These are phyloP conservation scores for Pseudocercospora musae DNA, from an alignment of 2,329 filamentous ascomycete genomes.

Conservation along the genomic window DNA sequence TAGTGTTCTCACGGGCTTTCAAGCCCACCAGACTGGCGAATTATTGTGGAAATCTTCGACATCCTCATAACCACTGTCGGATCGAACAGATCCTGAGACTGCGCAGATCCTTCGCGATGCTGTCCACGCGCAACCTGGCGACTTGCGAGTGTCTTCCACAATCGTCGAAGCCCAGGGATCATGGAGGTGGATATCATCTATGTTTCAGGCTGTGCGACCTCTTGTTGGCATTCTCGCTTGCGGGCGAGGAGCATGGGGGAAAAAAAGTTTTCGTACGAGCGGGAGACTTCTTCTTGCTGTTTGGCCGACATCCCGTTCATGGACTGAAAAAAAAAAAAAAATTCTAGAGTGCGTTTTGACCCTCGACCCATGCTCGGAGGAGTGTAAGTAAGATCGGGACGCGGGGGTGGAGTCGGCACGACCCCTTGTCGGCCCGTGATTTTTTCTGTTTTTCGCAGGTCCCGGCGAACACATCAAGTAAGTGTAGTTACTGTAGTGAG, in stretches of 20 bases:
- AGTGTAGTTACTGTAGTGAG: too few relatives aligned
- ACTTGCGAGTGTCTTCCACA: constrained; percentile 7
- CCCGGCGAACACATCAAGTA: too few relatives aligned
- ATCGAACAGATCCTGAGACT: constrained; percentile 5
- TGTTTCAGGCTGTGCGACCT: constrained; percentile 8
- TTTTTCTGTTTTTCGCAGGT: too few relatives aligned
- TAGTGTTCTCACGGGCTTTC: too few relatives aligned
- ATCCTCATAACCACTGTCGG: constrained; percentile 2
- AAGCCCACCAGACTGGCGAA: constrained; percentile 3
- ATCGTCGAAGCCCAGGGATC: constrained; percentile 10
- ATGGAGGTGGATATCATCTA: constrained; percentile 14
- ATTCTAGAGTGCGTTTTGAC: constrained; percentile 2
- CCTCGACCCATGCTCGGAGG: constrained; percentile 1
- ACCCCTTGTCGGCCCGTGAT: neutral
- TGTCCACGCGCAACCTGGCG: constrained; percentile 2
- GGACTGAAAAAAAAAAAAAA: too few relatives aligned
- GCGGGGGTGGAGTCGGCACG: neutral
- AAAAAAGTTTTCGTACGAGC: constrained; percentile 8
- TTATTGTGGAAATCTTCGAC: constrained; percentile 6
- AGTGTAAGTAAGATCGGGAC: neutral
- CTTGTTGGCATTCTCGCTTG: constrained; percentile 9
- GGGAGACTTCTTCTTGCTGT: constrained; percentile 9
- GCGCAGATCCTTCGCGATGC: neutral
- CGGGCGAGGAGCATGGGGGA: constrained; percentile 9
- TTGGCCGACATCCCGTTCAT: constrained; percentile 8